Percentiles rank a stretch among this genome's conserved stretches.
These are phyloP conservation scores for Allium sativum DNA, from an alignment of 106 monocot genomes.

Conservation along the genomic window DNA sequence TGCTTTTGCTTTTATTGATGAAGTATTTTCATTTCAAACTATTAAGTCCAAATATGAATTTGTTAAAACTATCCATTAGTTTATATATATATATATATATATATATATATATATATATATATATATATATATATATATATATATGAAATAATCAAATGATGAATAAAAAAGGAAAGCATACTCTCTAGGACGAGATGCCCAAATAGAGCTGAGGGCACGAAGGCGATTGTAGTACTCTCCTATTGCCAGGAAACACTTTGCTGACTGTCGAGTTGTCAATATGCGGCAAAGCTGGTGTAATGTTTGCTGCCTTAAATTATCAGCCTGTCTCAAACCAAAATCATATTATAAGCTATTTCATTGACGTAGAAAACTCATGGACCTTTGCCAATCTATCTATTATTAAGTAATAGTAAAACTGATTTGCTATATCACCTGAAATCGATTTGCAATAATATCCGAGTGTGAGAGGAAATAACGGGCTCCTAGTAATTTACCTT, in stretches of 20 bases:
- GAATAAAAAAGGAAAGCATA: conserved; percentile 15
- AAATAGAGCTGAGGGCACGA: conserved; percentile 51
- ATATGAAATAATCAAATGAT: neutral
- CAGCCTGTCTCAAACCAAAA: conserved; percentile 22
- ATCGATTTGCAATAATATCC: no score
- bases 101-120: no score
- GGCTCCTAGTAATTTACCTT: no score
- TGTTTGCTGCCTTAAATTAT: conserved; percentile 48
- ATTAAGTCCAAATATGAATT: neutral
- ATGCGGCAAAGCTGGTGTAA: conserved; percentile 38
- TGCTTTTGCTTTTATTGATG: no score
- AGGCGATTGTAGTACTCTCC: conserved; percentile 51
- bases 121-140: no score
- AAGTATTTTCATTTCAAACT: neutral
- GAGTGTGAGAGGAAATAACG: no score
- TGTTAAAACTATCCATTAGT: neutral
- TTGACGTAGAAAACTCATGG: no score
- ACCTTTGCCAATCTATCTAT: no score
- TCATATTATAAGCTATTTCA: no score
- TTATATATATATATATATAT: no score
- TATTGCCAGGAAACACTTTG: conserved; percentile 38
- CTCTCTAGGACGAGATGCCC: conserved; percentile 55
- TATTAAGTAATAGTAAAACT: no score
- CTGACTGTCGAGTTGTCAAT: conserved; percentile 38
- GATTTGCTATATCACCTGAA: no score